Percentiles rank a stretch among this genome's conserved stretches.
phyloP scores from a whole-genome alignment of 2,329 filamentous ascomycete genomes.

The Scytalidium sp. region DNA sequence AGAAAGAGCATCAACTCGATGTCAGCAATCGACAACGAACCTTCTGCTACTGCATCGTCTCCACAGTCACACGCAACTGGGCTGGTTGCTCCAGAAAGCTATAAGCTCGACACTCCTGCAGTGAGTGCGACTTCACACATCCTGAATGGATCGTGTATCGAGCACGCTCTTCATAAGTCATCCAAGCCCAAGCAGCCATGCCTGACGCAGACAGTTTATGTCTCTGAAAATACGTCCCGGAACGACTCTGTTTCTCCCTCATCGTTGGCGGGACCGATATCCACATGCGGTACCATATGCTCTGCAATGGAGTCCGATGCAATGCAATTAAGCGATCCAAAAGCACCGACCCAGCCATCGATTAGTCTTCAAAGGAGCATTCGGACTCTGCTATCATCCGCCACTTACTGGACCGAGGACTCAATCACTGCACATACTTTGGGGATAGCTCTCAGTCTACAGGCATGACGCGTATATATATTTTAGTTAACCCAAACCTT shows the following conservation, averaged over 20 bases:
- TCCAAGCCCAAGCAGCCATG: background rate
- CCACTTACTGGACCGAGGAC: background rate
- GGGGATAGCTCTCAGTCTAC: background rate
- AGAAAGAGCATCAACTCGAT: conserved; percentile 50
- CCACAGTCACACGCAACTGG: conserved; percentile 46
- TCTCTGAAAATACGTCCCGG: background rate
- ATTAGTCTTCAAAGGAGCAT: background rate
- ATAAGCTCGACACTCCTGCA: conserved; percentile 53
- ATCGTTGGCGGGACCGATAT: background rate
- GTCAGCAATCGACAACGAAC: background rate
- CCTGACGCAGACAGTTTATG: background rate
- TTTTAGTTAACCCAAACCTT: too few species aligned
- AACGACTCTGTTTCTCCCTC: background rate
- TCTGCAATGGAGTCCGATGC: background rate
- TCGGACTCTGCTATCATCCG: background rate
- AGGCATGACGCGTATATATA: background rate
- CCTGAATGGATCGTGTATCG: conserved; percentile 45
- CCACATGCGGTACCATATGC: background rate
- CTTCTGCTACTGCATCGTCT: background rate
- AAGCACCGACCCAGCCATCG: background rate
- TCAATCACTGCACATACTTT: background rate
- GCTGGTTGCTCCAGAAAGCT: conserved; percentile 49
- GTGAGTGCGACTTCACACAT: conserved; percentile 46
- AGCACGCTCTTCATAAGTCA: background rate
- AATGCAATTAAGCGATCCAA: too few species aligned